These are phyloP conservation scores for Xylaria sp. DNA, from an alignment of 2,329 filamentous ascomycete genomes.

Conservation along the genomic window DNA sequence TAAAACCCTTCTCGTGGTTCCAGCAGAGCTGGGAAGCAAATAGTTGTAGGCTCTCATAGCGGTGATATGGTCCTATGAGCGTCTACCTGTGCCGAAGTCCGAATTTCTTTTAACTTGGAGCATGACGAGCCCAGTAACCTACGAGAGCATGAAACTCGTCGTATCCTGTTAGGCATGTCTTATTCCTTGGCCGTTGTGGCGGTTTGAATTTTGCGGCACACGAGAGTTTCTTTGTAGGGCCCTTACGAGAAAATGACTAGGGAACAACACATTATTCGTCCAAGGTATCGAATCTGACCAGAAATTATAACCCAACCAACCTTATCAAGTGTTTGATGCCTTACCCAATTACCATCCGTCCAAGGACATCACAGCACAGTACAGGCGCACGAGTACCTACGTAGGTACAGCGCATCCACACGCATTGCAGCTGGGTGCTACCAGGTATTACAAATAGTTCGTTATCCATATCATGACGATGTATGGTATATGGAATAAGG, in stretches of 20 bases:
- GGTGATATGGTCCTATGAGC: neutral
- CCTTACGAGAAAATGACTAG: too few species aligned
- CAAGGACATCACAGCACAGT: too few species aligned
- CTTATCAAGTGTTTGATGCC: slow-evolving; percentile 1
- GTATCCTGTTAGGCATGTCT: neutral
- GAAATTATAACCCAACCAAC: neutral
- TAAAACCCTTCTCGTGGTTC: too few species aligned
- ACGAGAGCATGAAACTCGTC: neutral
- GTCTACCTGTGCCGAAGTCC: neutral
- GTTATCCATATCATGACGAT: too few species aligned
- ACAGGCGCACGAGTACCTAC: too few species aligned
- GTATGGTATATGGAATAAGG: too few species aligned
- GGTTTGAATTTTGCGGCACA: neutral
- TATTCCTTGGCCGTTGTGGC: neutral
- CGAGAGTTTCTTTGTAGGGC: neutral
- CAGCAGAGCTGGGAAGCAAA: too few species aligned
- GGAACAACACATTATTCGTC: neutral
- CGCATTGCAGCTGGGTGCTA: too few species aligned
- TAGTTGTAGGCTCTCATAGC: too few species aligned
- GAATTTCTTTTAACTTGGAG: neutral
- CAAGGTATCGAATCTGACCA: neutral
- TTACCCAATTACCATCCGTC: slow-evolving; percentile 9
- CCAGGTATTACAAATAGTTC: too few species aligned
- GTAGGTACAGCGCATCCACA: too few species aligned
- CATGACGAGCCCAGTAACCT: too few species aligned